These are phyloP conservation scores for Mycocalia duriaeana DNA, from an alignment of 1,284 basidiomycete species.

Conservation along the genomic window DNA sequence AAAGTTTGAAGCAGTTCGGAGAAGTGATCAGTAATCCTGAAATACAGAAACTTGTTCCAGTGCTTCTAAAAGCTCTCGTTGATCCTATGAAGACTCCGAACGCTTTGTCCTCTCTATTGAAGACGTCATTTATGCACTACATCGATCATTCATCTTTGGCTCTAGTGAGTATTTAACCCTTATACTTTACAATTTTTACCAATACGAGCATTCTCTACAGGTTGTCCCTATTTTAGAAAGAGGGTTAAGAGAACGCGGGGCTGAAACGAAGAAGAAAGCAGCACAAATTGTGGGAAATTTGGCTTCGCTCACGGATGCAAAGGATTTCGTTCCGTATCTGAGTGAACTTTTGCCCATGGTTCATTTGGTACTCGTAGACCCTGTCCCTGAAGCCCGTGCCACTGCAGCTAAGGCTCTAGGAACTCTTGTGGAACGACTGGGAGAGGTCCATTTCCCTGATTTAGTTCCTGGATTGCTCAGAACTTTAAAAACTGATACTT, in stretches of 20 bases:
- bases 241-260: slow-evolving; percentile 87
- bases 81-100: slow-evolving; percentile 90
- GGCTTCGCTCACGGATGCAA: slow-evolving; percentile 89
- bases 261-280: slow-evolving; percentile 93
- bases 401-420: slow-evolving; percentile 98
- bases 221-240: slow-evolving; percentile 95
- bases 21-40: slow-evolving; percentile 95
- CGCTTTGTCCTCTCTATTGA: slow-evolving; percentile 80
- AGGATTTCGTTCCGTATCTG: slow-evolving; percentile 97
- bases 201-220: slow-evolving; percentile 31
- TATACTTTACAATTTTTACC: slow-evolving; percentile 2
- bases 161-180: slow-evolving; percentile 55
- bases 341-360: slow-evolving; percentile 86
- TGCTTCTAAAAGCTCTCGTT: slow-evolving; percentile 91
- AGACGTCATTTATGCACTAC: slow-evolving; percentile 97
- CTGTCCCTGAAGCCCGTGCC: slow-evolving; percentile 94
- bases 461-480: slow-evolving; percentile 87
- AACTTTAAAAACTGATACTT: slow-evolving; percentile 90
- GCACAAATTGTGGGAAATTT: slow-evolving; percentile 97
- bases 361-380: slow-evolving; percentile 88
- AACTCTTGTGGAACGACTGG: slow-evolving; percentile 92
- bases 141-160: slow-evolving; percentile 98
- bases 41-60: slow-evolving; percentile 89
- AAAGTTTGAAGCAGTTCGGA: slow-evolving; percentile 95
- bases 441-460: slow-evolving; percentile 94